Evolutionary conservation across 2,329 filamentous ascomycete species (phyloP).

Genomic region (Pyrenophora graminea): DNA sequence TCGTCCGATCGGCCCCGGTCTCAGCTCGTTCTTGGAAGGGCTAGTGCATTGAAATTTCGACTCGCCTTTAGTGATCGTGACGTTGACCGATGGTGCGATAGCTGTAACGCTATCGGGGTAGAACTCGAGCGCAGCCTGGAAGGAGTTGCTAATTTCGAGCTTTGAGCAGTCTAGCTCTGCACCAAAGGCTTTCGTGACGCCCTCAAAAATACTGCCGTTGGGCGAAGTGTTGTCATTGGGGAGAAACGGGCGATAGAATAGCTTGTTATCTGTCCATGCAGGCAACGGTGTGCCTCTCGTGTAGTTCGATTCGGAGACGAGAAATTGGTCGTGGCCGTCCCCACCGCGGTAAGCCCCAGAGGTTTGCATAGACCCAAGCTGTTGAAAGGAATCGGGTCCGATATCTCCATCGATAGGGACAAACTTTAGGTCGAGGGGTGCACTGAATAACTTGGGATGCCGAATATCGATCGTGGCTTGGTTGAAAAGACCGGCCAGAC

Average conservation of each 20-base stretch:
- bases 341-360: constrained; percentile 38
- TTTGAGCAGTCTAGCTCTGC: no score
- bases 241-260: constrained; percentile 2
- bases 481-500: constrained; percentile 57
- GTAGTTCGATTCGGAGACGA: constrained; percentile 53
- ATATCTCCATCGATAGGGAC: constrained; percentile 34
- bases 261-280: constrained; percentile 54
- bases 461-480: constrained; percentile 29
- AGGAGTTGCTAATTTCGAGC: no score
- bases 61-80: no score
- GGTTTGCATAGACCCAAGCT: neutral
- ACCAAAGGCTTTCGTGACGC: no score
- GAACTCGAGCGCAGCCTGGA: no score
- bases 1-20: no score
- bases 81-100: no score
- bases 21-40: no score
- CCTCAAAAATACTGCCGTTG: no score
- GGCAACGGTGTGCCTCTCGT: constrained; percentile 52
- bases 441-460: constrained; percentile 2
- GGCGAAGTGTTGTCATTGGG: no score
- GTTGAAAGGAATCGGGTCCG: neutral
- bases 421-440: constrained; percentile 25
- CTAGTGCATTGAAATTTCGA: no score
- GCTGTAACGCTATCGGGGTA: no score
- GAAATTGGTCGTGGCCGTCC: constrained; percentile 45